phyloP scores from a whole-genome alignment of 2,329 filamentous ascomycete genomes.

The Colletotrichum tanaceti region DNA sequence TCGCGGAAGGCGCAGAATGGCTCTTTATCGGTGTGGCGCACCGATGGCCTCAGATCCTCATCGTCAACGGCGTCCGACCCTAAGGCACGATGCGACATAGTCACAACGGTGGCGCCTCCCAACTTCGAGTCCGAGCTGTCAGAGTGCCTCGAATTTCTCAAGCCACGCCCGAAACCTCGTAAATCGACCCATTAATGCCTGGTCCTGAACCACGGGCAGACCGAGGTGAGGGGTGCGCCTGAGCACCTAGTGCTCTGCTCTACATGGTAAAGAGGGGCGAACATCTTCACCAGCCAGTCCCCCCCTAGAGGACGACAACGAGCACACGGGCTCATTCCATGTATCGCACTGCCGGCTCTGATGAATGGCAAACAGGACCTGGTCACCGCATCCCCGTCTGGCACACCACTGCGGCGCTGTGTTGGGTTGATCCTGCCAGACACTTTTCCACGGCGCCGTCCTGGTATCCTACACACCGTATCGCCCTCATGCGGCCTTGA shows the following conservation, averaged over 20 bases:
- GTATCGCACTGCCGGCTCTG: background rate
- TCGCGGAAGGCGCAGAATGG: background rate
- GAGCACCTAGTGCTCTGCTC: conserved; percentile 4
- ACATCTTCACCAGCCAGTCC: conserved; percentile 5
- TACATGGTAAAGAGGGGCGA: conserved; percentile 5
- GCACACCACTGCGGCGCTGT: conserved; percentile 14
- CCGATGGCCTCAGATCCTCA: conserved; percentile 24
- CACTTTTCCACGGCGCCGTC: background rate
- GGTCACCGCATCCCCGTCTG: conserved; percentile 15
- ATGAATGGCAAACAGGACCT: conserved; percentile 1
- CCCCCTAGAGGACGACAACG: background rate
- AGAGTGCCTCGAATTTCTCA: conserved; percentile 4
- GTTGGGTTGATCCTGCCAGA: conserved; percentile 11
- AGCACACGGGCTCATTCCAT: background rate
- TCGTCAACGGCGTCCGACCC: conserved; percentile 28
- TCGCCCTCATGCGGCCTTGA: conserved; percentile 29
- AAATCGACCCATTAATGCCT: conserved; percentile 34
- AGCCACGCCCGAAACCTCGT: conserved; percentile 26
- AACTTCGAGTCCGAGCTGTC: conserved; percentile 14
- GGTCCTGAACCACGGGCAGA: conserved; percentile 13
- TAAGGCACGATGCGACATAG: conserved; percentile 17
- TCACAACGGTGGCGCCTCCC: conserved; percentile 34
- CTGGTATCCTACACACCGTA: conserved; percentile 27
- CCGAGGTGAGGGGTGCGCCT: conserved; percentile 28
- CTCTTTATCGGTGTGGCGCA: conserved; percentile 37